phyloP scores from a whole-genome alignment of 2,329 filamentous ascomycete genomes.

The Tolypocladium guangdongense region DNA sequence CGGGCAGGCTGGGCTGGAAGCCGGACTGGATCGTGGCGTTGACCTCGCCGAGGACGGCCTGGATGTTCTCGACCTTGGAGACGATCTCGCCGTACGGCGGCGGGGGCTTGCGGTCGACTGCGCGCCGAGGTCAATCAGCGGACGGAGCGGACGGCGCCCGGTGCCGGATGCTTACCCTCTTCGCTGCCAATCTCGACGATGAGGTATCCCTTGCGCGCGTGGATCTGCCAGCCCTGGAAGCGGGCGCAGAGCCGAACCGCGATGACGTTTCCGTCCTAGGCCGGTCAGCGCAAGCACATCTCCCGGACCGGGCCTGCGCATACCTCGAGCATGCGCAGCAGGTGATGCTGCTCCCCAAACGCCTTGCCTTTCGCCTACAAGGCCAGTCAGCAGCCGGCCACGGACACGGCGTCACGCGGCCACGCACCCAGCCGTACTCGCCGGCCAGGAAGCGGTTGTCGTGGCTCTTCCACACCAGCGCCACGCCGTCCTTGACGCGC shows the following conservation, averaged over 20 bases:
- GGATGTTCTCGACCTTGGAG: not conserved
- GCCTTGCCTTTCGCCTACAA: not conserved
- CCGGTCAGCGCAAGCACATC: not conserved
- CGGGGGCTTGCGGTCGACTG: slow-evolving; percentile 1
- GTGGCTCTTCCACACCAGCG: slow-evolving; percentile 2
- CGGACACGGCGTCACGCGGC: not conserved
- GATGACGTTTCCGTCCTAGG: slow-evolving; percentile 4
- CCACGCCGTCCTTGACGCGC: slow-evolving; percentile 1
- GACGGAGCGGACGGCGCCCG: no score
- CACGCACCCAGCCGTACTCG: slow-evolving; percentile 3
- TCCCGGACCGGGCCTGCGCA: not conserved
- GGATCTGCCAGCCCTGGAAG: slow-evolving; percentile 1
- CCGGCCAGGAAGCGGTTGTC: not conserved
- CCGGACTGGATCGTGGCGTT: not conserved
- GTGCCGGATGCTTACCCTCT: not conserved
- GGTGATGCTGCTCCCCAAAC: slow-evolving; percentile 1
- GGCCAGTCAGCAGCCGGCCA: not conserved
- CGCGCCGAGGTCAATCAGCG: not conserved
- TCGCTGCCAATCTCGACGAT: slow-evolving; percentile 2
- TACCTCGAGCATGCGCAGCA: slow-evolving; percentile 3
- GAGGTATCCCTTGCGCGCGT: slow-evolving; percentile 2
- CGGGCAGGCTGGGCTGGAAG: not conserved
- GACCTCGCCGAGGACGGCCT: not conserved
- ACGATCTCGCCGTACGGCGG: not conserved
- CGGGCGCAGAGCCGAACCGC: slow-evolving; percentile 6